Evolutionary conservation across 768 basidiomycete genomes (phyloP), one percentile per base, ranked within the genome.

Genomic region (Antrodiella citrinella): DNA sequence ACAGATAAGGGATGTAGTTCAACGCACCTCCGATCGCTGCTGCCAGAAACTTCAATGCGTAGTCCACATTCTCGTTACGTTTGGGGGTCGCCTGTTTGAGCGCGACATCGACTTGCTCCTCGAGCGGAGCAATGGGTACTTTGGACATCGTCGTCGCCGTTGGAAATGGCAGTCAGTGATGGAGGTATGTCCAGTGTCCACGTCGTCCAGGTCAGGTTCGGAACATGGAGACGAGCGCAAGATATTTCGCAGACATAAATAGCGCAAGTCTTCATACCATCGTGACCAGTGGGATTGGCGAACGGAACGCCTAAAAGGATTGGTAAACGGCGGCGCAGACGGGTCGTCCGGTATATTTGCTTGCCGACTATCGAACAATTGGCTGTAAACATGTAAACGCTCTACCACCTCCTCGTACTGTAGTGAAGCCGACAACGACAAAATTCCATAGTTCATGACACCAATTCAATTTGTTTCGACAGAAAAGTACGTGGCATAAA

Each of bases 11-110:
- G 40, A 49, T 15, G 26, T 50, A 40, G 18, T 13, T 10, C 12
- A 15, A 57, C 65, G 49, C 55, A 66, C 65, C 65, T 41, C 58
- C 59, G 40, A 65, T 45, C 5, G 62, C 62, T 2, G 65, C 65
- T 18, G 59, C 63, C 7, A 54, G 56, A 42, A 65, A 65, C 51
- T 62, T 65, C 43, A 64, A 54, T 4, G 43, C 57, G 54, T 63
- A 65, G 38, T 64, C 56, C 23, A 54, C 51, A 15, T 59, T 54
- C 12, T 26, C 43, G 41, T 47, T 23, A 11, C 18, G 20, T 44
- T 48, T 10, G 9, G 30, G 9, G 19, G 23, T 40, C 44, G 48
- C 50, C 24, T 44, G 48, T 26, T 57, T 50, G 11, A 59, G 51
- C 7, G 41, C 41, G 13, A 54, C 50, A 18, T 48, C 53, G 12